phyloP scores from a whole-genome alignment of 768 basidiomycete genomes.

The Sutorius australiensis region DNA sequence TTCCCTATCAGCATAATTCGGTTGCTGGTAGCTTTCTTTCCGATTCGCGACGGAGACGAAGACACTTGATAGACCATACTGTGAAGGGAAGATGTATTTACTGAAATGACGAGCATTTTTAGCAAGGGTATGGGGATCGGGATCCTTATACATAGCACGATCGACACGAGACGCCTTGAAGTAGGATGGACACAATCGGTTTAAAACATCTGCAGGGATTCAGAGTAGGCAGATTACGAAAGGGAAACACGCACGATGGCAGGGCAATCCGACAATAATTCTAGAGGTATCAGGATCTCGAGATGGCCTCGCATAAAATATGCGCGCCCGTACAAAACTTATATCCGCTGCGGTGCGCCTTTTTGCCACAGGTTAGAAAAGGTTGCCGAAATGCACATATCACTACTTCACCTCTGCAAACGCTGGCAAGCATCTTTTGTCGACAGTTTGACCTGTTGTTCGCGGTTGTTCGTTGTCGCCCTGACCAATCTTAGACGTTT shows the following conservation, averaged over 20 bases:
- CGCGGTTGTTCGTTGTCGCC: not conserved
- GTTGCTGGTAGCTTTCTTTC: slow-evolving; percentile 34
- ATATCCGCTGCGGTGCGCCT: slow-evolving; percentile 51
- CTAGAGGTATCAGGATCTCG: slow-evolving; percentile 45
- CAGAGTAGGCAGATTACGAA: not conserved
- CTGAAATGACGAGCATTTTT: slow-evolving; percentile 59
- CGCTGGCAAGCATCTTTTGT: slow-evolving; percentile 8
- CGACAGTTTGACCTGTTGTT: slow-evolving; percentile 4
- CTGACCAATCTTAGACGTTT: slow-evolving; percentile 27
- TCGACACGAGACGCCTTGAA: slow-evolving; percentile 27
- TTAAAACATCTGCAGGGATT: slow-evolving; percentile 55
- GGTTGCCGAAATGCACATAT: not conserved
- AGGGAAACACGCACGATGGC: slow-evolving; percentile 48
- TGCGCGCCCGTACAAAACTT: slow-evolving; percentile 46
- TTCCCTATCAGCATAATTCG: slow-evolving; percentile 61
- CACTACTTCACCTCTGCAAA: slow-evolving; percentile 18
- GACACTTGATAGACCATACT: slow-evolving; percentile 62
- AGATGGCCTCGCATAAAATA: slow-evolving; percentile 68
- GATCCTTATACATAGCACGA: slow-evolving; percentile 36
- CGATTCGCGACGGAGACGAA: slow-evolving; percentile 37
- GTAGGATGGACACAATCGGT: slow-evolving; percentile 48
- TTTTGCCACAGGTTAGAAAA: slow-evolving; percentile 6
- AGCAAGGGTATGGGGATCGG: slow-evolving; percentile 44
- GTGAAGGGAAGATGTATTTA: slow-evolving; percentile 83
- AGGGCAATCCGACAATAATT: slow-evolving; percentile 63